These are phyloP conservation scores for Incumbomyces lentus DNA, from an alignment of 2,329 filamentous ascomycete genomes.

Conservation along the genomic window DNA sequence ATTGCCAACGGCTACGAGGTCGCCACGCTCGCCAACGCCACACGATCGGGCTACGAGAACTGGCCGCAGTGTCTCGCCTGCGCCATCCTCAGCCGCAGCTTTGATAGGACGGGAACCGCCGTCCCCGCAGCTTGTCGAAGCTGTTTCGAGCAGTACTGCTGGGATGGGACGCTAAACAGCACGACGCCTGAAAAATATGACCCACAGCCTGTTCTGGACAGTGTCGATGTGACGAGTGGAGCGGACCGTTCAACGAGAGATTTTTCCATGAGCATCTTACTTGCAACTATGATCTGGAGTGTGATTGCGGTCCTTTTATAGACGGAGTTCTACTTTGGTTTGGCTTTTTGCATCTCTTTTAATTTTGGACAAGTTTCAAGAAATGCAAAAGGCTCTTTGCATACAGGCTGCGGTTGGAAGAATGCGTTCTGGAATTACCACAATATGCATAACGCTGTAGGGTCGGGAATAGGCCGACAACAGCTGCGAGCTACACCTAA, in stretches of 20 bases:
- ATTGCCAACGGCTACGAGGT: conserved; percentile 79
- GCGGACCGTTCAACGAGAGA: neutral
- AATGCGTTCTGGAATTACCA: no score
- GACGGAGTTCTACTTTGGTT: no score
- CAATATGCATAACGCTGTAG: no score
- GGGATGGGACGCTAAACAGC: conserved; percentile 64
- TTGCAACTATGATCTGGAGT: neutral
- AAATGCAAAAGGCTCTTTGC: no score
- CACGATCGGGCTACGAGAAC: conserved; percentile 46
- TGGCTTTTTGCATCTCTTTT: no score
- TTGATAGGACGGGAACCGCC: conserved; percentile 57
- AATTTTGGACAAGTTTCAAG: no score
- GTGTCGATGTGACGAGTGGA: neutral
- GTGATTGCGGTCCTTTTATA: no score
- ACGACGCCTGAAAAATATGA: conserved; percentile 49
- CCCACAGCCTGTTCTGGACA: conserved; percentile 23
- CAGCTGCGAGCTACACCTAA: no score
- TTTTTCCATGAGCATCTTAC: neutral
- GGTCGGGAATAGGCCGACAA: no score
- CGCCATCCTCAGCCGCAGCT: conserved; percentile 67
- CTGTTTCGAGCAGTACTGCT: conserved; percentile 82
- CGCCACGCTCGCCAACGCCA: conserved; percentile 73
- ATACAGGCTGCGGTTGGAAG: no score
- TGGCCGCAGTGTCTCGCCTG: conserved; percentile 85
- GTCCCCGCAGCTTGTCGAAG: conserved; percentile 61